These are phyloP conservation scores for Paralagenidium karlingii DNA, from an alignment of 352 stramenopile genomes.

Conservation along the genomic window DNA sequence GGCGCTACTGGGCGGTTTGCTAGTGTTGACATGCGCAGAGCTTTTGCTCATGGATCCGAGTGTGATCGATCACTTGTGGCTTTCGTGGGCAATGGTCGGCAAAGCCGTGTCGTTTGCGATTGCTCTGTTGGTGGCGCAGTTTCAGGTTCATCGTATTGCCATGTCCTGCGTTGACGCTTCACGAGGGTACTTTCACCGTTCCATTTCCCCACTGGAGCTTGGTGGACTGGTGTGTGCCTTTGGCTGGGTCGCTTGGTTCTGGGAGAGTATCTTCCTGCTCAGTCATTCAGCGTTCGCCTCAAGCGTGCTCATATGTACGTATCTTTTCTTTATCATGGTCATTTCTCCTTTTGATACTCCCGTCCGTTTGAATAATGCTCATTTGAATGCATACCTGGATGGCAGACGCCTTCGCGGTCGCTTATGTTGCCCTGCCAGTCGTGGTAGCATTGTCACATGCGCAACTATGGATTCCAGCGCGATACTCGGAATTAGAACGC, in stretches of 20 bases:
- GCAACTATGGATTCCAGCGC: slow-evolving; percentile 31
- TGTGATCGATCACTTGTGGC: slow-evolving; percentile 1
- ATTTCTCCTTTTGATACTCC: neutral
- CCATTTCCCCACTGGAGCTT: too few relatives aligned
- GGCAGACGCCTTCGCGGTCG: slow-evolving; percentile 14
- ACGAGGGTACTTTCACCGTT: slow-evolving; percentile 10
- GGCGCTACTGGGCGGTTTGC: slow-evolving; percentile 9
- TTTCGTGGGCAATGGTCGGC: neutral
- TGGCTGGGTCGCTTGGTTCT: slow-evolving; percentile 13
- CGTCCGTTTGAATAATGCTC: neutral
- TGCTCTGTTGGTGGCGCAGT: slow-evolving; percentile 27
- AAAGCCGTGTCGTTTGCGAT: slow-evolving; percentile 9
- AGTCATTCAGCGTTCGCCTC: slow-evolving; percentile 18
- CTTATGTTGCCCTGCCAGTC: slow-evolving; percentile 19
- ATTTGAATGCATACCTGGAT: too few relatives aligned
- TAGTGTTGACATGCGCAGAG: slow-evolving; percentile 7
- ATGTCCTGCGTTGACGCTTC: slow-evolving; percentile 18
- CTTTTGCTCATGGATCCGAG: slow-evolving; percentile 10
- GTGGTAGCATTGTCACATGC: slow-evolving; percentile 19
- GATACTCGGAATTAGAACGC: slow-evolving; percentile 25
- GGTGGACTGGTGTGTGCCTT: slow-evolving; percentile 13
- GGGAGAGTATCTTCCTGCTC: slow-evolving; percentile 10
- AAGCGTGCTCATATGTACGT: slow-evolving; percentile 18
- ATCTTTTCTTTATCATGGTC: neutral
- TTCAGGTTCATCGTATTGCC: slow-evolving; percentile 23